Evolutionary conservation across 2,329 filamentous ascomycete genomes (phyloP), one percentile per base, ranked within the genome.

Genomic region (Lachnellula hyalina): DNA sequence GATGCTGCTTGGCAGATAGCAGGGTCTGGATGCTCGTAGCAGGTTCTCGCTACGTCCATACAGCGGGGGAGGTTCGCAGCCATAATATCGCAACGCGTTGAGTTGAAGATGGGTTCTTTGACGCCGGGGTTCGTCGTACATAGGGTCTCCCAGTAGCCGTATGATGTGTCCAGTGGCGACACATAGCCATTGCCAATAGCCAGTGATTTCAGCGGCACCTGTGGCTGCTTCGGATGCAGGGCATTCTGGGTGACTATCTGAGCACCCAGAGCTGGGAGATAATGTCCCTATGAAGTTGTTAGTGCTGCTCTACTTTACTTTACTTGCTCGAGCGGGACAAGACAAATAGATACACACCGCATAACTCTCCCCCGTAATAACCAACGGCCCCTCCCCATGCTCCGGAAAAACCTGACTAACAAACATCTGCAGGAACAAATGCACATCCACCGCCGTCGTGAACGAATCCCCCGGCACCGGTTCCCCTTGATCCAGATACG

Each of bases 341-440:
- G 21, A 3, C 17, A 47, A 17, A 4, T 9, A 9, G 3, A 19
- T 34, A 67, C 67, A 61, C 62, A 74, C 72, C n/a, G 68, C 76
- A 65, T 76, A 79, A 53, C 72, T 75, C 56, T 80, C 77, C 0
- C 76, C 77, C 0, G 76, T 73, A 28, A 80, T 72, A 45, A 77
- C 73, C 28, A 80, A 71, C 4, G 73, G 68, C 3, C 68, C 62
- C 0, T 69, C 51, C 32, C 62, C 59, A 17, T 73, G 62, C 8
- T 73, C 63, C 0, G 76, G 76, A 51, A 79, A 78, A 0, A 76
- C 70, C 15, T 75, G 69, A 14, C 66, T 69, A 19, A 75, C 69
- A 57, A 79, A 78, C 4, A 78, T 65, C 57, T 77, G 75, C 49
- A 80, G 65, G 57, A 79, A 79, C 36, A 72, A 63, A 59, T 78